Evolutionary conservation across 441 rosid species (phyloP).

Genomic region (Pelargonium myrrhifolium): DNA sequence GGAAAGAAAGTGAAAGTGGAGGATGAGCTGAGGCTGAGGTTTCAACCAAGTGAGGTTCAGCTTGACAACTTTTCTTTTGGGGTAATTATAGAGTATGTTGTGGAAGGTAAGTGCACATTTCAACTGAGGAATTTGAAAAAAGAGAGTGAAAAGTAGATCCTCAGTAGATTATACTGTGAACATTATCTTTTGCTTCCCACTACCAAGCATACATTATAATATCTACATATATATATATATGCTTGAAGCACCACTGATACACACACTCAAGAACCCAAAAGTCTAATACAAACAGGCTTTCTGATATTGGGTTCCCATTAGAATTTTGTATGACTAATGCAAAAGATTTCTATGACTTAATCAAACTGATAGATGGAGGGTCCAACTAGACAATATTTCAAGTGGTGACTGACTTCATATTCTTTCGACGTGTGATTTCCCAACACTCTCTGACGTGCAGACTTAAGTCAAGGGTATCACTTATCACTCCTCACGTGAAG

Average conservation of each 20-base stretch:
- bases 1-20: slow-evolving; percentile 20
- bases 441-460: too few relatives aligned
- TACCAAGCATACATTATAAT: slow-evolving; percentile 4
- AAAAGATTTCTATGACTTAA: too few relatives aligned
- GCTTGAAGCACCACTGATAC: too few relatives aligned
- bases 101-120: slow-evolving; percentile 15
- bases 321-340: too few relatives aligned
- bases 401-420: too few relatives aligned
- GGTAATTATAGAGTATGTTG: slow-evolving; percentile 19
- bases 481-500: too few relatives aligned
- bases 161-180: slow-evolving; percentile 15
- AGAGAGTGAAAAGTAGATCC: slow-evolving; percentile 12
- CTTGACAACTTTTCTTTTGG: slow-evolving; percentile 10
- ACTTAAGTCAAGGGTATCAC: too few relatives aligned
- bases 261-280: neutral
- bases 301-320: too few relatives aligned
- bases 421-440: too few relatives aligned
- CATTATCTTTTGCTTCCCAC: slow-evolving; percentile 33
- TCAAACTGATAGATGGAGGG: too few relatives aligned
- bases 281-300: neutral
- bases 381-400: too few relatives aligned
- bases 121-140: slow-evolving; percentile 5
- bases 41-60: slow-evolving; percentile 36
- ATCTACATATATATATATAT: neutral
- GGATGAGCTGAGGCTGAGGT: slow-evolving; percentile 22